These are phyloP conservation scores for Kalaharituber pfeilii DNA, from an alignment of 2,329 filamentous ascomycete genomes.

Conservation along the genomic window DNA sequence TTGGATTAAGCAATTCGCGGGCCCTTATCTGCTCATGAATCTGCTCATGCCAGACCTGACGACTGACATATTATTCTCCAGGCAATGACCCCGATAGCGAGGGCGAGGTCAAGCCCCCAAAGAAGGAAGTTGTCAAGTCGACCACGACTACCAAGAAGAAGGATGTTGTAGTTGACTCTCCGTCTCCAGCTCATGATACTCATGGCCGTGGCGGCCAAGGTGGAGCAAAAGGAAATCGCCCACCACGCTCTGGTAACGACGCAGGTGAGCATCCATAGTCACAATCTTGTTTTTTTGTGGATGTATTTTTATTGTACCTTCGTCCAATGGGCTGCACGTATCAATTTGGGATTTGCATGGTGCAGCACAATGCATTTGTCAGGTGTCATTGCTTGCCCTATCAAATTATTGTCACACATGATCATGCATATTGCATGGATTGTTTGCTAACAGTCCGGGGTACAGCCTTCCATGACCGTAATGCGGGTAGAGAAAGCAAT, in stretches of 20 bases:
- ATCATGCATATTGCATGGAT: neutral
- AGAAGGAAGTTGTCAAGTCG: conserved; percentile 79
- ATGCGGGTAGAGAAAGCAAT: conserved; percentile 66
- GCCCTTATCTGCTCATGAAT: neutral
- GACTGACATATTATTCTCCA: conserved; percentile 25
- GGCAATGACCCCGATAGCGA: conserved; percentile 58
- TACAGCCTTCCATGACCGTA: conserved; percentile 75
- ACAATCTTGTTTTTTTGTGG: conserved; percentile 13
- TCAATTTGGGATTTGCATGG: too few species aligned
- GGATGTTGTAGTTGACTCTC: conserved; percentile 61
- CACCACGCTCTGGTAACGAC: conserved; percentile 57
- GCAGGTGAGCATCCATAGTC: conserved; percentile 48
- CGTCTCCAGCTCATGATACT: conserved; percentile 27
- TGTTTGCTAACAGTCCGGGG: neutral
- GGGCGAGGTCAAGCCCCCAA: conserved; percentile 57
- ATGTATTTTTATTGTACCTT: conserved; percentile 4
- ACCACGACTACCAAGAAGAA: conserved; percentile 64
- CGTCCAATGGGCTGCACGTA: too few species aligned
- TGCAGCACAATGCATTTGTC: too few species aligned
- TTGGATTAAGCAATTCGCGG: neutral
- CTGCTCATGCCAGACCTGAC: neutral
- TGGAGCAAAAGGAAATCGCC: conserved; percentile 33
- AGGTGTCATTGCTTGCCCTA: neutral
- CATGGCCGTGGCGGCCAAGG: conserved; percentile 22
- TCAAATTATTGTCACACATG: conserved; percentile 1